These are phyloP conservation scores for Monosporascus sp. DNA, from an alignment of 2,329 filamentous ascomycete genomes.

Conservation along the genomic window DNA sequence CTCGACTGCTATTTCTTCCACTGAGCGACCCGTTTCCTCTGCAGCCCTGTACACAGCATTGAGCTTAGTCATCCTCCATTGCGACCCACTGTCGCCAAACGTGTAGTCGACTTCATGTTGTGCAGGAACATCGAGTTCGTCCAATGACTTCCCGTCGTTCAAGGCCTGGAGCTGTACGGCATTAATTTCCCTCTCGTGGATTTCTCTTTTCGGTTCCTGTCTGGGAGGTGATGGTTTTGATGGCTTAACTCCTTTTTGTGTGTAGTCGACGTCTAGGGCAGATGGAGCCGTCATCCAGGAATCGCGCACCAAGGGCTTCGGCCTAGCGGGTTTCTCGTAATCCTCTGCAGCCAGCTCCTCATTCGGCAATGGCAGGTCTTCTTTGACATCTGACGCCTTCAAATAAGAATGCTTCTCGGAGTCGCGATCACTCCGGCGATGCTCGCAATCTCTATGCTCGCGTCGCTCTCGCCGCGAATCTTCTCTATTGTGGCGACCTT, in stretches of 20 bases:
- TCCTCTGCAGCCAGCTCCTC: conserved; percentile 37
- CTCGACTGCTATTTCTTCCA: conserved; percentile 80
- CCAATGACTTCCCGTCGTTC: conserved; percentile 49
- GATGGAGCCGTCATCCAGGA: conserved; percentile 93
- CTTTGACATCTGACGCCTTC: conserved; percentile 42
- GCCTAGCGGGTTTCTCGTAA: conserved; percentile 19
- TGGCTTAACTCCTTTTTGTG: conserved; percentile 55
- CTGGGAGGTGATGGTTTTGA: conserved; percentile 45
- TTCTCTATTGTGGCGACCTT: conserved; percentile 35
- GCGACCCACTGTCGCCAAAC: conserved; percentile 83
- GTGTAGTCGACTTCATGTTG: conserved; percentile 68
- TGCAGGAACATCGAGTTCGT: conserved; percentile 47
- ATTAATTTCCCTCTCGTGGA: conserved; percentile 82
- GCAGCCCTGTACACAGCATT: conserved; percentile 78
- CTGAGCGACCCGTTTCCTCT: conserved; percentile 62
- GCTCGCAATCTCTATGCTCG: conserved; percentile 22
- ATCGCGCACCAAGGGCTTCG: conserved; percentile 59
- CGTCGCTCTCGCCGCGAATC: conserved; percentile 18
- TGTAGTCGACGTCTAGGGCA: conserved; percentile 77
- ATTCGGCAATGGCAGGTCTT: conserved; percentile 46
- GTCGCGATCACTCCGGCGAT: conserved; percentile 14
- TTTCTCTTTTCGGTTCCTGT: conserved; percentile 60
- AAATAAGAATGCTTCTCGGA: conserved; percentile 30
- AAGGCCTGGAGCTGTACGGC: conserved; percentile 56
- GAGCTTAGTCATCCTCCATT: conserved; percentile 96